phyloP scores from a whole-genome alignment of 1,284 basidiomycete genomes.

The Cutaneotrichosporon spelunceum region DNA sequence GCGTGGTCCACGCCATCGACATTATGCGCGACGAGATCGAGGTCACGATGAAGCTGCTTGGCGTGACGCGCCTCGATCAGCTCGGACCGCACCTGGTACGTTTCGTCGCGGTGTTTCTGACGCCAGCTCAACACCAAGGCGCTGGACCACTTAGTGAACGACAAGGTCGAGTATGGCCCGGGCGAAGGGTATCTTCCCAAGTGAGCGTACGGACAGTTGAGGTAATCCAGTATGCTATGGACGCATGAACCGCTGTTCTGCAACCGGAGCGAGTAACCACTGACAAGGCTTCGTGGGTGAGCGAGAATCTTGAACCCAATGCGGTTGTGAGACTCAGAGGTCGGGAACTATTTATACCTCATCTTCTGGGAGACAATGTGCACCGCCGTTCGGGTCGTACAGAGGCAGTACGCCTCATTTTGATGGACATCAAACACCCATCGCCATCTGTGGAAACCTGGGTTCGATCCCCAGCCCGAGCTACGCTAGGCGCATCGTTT shows the following conservation, averaged over 20 bases:
- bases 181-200: constrained; percentile 14
- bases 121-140: constrained; percentile 38
- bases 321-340: too few species aligned
- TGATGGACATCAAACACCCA: not conserved
- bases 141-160: constrained; percentile 31
- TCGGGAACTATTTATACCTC: too few species aligned
- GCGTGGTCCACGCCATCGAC: constrained; percentile 52
- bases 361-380: too few species aligned
- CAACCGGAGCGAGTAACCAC: too few species aligned
- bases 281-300: too few species aligned
- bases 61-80: constrained; percentile 62
- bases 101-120: not conserved
- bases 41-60: constrained; percentile 73
- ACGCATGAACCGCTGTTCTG: too few species aligned
- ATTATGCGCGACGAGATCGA: constrained; percentile 57
- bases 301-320: too few species aligned
- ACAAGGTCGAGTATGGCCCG: constrained; percentile 29
- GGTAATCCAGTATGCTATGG: too few species aligned
- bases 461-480: not conserved
- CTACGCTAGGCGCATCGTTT: not conserved
- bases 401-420: not conserved
- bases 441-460: not conserved
- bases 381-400: not conserved
- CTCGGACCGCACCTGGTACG: constrained; percentile 49
- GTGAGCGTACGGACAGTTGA: not conserved